A percentile compares a stretch with the other conserved stretches of the same genome.
Evolutionary conservation across 202 grass and related monocot species (phyloP).

Genomic region (Panicum hallii): DNA sequence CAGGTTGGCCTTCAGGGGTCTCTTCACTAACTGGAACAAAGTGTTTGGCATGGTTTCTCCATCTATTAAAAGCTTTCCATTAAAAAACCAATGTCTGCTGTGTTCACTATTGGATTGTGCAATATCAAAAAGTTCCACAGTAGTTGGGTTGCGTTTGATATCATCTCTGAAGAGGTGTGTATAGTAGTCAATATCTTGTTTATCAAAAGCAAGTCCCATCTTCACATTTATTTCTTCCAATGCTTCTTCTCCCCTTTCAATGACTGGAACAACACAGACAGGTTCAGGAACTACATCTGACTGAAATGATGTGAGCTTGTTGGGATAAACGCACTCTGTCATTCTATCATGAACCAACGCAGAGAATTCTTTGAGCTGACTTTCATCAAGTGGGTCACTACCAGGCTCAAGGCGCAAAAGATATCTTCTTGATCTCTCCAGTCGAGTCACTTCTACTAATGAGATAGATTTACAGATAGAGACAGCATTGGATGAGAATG

Average conservation of each 20-base stretch:
- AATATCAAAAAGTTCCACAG: slow-evolving; percentile 88
- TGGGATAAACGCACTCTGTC: slow-evolving; percentile 81
- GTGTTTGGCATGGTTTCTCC: slow-evolving; percentile 70
- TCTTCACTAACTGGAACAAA: slow-evolving; percentile 87
- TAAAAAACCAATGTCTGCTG: slow-evolving; percentile 88
- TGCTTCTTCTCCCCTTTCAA: slow-evolving; percentile 73
- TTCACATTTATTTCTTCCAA: slow-evolving; percentile 84
- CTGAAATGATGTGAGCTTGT: slow-evolving; percentile 66
- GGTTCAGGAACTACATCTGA: slow-evolving; percentile 65
- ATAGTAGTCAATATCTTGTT: slow-evolving; percentile 88
- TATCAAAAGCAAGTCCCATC: slow-evolving; percentile 88
- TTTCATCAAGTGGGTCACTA: slow-evolving; percentile 53
- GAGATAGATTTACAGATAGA: slow-evolving; percentile 73
- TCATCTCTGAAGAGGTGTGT: slow-evolving; percentile 87
- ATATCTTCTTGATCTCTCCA: slow-evolving; percentile 84
- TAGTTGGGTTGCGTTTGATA: slow-evolving; percentile 79
- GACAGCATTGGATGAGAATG: slow-evolving; percentile 79
- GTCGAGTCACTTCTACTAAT: slow-evolving; percentile 64
- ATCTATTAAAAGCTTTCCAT: slow-evolving; percentile 80
- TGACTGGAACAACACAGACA: slow-evolving; percentile 62
- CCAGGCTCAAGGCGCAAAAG: slow-evolving; percentile 62
- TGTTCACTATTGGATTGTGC: slow-evolving; percentile 88
- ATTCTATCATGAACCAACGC: slow-evolving; percentile 86
- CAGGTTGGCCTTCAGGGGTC: slow-evolving; percentile 73
- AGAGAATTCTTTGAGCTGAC: slow-evolving; percentile 62